Percentiles rank a stretch among this genome's conserved stretches.
These are phyloP conservation scores for Aspergillus campestris DNA, from an alignment of 495 filamentous ascomycete species.

Conservation along the genomic window DNA sequence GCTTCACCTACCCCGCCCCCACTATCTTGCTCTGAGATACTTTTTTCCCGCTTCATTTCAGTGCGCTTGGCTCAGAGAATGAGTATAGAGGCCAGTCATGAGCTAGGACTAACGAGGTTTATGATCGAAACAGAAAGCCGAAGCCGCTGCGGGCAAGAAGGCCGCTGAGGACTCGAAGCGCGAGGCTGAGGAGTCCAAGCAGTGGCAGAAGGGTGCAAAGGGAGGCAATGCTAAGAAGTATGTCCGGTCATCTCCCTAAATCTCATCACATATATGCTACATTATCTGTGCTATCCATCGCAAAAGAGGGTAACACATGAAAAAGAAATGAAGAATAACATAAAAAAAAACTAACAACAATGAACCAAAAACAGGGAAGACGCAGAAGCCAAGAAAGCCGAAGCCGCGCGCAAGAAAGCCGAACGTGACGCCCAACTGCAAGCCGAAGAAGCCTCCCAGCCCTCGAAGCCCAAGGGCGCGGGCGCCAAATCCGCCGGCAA, in stretches of 20 bases:
- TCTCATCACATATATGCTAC: not conserved
- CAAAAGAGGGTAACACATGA: no score
- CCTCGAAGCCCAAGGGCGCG: constrained; percentile 49
- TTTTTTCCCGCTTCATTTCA: no score
- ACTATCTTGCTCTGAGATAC: not conserved
- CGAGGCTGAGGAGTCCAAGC: constrained; percentile 57
- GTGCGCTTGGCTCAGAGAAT: no score
- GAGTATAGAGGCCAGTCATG: no score
- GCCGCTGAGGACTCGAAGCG: constrained; percentile 61
- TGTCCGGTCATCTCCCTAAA: constrained; percentile 13
- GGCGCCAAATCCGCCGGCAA: constrained; percentile 56
- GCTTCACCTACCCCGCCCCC: constrained; percentile 22
- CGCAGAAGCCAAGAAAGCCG: constrained; percentile 76
- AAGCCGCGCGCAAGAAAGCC: constrained; percentile 78
- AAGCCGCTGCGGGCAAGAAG: constrained; percentile 69
- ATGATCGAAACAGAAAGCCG: constrained; percentile 62
- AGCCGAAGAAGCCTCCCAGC: constrained; percentile 66
- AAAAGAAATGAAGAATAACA: not conserved
- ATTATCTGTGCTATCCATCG: not conserved
- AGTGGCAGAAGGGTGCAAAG: constrained; percentile 86
- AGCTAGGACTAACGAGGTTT: not conserved
- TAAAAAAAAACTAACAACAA: constrained; percentile 10
- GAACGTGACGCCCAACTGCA: constrained; percentile 75
- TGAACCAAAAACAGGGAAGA: constrained; percentile 52
- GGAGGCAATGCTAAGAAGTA: constrained; percentile 70